A percentile compares a stretch with the other conserved stretches of the same genome.
Conservation (phyloP, 2,329 filamentous ascomycete genomes). For the Aspergillus sclerotialis region DNA sequence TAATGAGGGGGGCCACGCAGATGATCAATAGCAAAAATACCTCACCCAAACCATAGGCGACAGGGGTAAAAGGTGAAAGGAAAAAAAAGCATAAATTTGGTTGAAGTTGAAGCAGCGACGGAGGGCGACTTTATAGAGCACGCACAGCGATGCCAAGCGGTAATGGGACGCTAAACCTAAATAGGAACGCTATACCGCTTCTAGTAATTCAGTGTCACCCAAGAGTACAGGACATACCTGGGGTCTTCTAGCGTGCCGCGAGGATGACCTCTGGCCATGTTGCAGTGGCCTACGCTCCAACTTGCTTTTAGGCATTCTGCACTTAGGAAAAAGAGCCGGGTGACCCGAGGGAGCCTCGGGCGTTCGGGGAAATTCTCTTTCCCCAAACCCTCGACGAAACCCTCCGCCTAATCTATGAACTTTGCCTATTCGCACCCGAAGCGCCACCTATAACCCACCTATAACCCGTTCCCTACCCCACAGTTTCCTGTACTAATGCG, state of each 20-base stretch:
- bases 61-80: background rate
- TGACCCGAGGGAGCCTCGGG: background rate
- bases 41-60: conserved; percentile 1
- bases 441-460: background rate
- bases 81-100: background rate
- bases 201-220: background rate
- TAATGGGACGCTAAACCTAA: conserved; percentile 1
- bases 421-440: background rate
- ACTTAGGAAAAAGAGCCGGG: background rate
- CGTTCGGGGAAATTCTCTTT: background rate
- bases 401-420: background rate
- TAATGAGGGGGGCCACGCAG: background rate
- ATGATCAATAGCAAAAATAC: conserved; percentile 1
- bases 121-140: conserved; percentile 1
- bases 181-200: background rate
- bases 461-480: background rate
- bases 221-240: conserved; percentile 1
- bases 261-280: background rate
- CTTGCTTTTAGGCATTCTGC: background rate
- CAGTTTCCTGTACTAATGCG: background rate
- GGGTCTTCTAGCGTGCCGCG: background rate
- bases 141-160: conserved; percentile 1
- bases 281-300: background rate
- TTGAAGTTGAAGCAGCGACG: conserved; percentile 1
- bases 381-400: background rate